Evolutionary conservation across 208 protist genomes (phyloP).

Genomic region (Phytomonas sp.): DNA sequence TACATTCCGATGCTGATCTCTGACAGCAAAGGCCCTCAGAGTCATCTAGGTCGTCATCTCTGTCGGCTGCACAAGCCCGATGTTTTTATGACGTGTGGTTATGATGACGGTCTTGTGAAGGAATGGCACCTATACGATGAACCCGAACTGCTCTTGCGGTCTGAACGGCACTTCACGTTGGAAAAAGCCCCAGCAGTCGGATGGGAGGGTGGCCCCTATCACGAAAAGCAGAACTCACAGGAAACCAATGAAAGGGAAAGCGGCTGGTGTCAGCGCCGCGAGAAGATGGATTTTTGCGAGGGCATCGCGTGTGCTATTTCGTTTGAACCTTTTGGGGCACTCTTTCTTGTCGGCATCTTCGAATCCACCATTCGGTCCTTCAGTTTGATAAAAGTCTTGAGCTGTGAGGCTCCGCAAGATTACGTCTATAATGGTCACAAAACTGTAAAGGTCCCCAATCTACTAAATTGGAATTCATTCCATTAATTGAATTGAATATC

Average conservation of each 20-base stretch:
- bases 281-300: background rate
- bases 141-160: slow-evolving; percentile 51
- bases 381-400: slow-evolving; percentile 50
- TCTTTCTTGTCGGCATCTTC: slow-evolving; percentile 70
- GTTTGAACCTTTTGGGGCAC: slow-evolving; percentile 45
- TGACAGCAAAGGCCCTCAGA: slow-evolving; percentile 12
- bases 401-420: slow-evolving; percentile 52
- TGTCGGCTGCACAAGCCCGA: slow-evolving; percentile 51
- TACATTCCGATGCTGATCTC: slow-evolving; percentile 33
- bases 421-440: slow-evolving; percentile 75
- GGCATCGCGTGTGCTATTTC: slow-evolving; percentile 51
- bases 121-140: slow-evolving; percentile 85
- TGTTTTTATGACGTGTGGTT: slow-evolving; percentile 60
- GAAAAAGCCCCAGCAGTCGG: background rate
- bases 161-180: slow-evolving; percentile 48
- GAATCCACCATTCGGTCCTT: slow-evolving; percentile 59
- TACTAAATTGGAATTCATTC: background rate
- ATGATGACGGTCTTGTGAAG: slow-evolving; percentile 61
- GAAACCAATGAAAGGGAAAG: background rate
- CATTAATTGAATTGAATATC: background rate
- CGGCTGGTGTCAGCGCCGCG: background rate
- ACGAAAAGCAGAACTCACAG: background rate
- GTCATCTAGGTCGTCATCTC: slow-evolving; percentile 38
- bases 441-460: slow-evolving; percentile 39
- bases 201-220: background rate